Evolutionary conservation across 176 grass and related monocot genomes (phyloP), one percentile per base, ranked within the genome.

Genomic region (Aegilops bicornis): DNA sequence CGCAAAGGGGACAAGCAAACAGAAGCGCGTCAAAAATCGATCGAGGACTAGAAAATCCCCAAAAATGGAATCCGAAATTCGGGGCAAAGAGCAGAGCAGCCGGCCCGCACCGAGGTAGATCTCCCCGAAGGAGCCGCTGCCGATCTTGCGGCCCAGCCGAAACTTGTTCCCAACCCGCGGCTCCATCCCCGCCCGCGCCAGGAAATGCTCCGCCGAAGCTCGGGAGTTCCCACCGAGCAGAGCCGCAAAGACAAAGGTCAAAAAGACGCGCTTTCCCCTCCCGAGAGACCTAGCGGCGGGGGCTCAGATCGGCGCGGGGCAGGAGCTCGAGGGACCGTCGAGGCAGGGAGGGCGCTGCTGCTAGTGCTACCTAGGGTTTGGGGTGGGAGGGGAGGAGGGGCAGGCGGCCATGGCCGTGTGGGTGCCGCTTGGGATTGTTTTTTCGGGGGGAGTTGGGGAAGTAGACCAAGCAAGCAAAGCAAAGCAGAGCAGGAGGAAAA

Each of bases 51-150:
- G 48, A 76, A 89, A 48, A 70, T 8, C 27, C 17, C 35, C 43
- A 4, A 56, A 64, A 7, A 56, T 29, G 74, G 45, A 23, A 69
- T 22, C 31, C 39, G 69, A 83, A 78, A 31, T 63, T 64, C 10
- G 9, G 31, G 20, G 14, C 73, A 87, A 87, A 36, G 48, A 32
- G 80, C 79, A 81, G 13, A 52, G 48, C 4, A 0, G 50, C 50
- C 50, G 16, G 50, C 7, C 56, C 81, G 75, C 85, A 98, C 96
- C 96, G 73, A 98, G 92, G 84, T 94, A 98, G 88, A 98, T 98
- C 93, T 98, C 96, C 87, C 96, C 96, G 84, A 98, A 98, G 25
- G 93, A 98, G 69, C 96, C 93, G 88, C 96, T 95, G 56, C 96
- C 96, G 78, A 98, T 98, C 96, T 98, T 98, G 71, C 96, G 96